A percentile compares a stretch with the other conserved stretches of the same genome.
Conservation (phyloP, 1,284 basidiomycete species). For the Lentinus polychrous region DNA sequence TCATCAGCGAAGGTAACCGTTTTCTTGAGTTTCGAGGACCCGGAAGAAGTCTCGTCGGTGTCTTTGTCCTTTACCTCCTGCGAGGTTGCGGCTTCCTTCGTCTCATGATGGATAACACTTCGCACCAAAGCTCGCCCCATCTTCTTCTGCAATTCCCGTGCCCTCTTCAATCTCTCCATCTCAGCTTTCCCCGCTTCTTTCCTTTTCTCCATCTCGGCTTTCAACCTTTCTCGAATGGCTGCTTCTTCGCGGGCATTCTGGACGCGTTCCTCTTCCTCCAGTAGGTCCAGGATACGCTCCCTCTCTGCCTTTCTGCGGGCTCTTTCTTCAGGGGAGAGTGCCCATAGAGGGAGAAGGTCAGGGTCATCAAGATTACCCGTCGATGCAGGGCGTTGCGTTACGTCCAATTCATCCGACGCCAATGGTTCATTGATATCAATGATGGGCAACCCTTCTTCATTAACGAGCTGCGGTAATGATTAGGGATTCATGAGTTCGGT, state of each 20-base stretch:
- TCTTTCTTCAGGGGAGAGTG: slow-evolving; percentile 40
- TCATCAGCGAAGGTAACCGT: slow-evolving; percentile 56
- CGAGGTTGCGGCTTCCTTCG: slow-evolving; percentile 25
- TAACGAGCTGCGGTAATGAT: slow-evolving; percentile 42
- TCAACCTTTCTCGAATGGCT: slow-evolving; percentile 33
- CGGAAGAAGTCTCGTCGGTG: slow-evolving; percentile 14
- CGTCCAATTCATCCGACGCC: slow-evolving; percentile 16
- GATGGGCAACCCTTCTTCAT: slow-evolving; percentile 73
- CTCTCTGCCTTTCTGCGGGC: slow-evolving; percentile 47
- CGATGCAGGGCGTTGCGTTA: slow-evolving; percentile 9
- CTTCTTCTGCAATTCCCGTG: slow-evolving; percentile 62
- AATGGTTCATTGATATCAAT: slow-evolving; percentile 68
- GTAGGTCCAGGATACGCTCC: slow-evolving; percentile 55
- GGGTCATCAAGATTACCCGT: slow-evolving; percentile 30
- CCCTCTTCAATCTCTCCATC: slow-evolving; percentile 42
- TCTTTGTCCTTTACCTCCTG: slow-evolving; percentile 23
- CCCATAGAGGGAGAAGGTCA: slow-evolving; percentile 38
- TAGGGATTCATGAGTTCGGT: slow-evolving; percentile 12
- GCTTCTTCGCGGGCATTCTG: slow-evolving; percentile 36
- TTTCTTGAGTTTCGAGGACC: slow-evolving; percentile 44
- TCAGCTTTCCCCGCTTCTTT: slow-evolving; percentile 46
- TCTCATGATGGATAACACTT: slow-evolving; percentile 35
- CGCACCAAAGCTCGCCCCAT: slow-evolving; percentile 65
- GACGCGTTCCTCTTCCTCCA: slow-evolving; percentile 62
- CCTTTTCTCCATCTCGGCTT: slow-evolving; percentile 41